These are phyloP conservation scores for Kwoniella sp. DNA, from an alignment of 768 basidiomycete genomes.

Conservation along the genomic window DNA sequence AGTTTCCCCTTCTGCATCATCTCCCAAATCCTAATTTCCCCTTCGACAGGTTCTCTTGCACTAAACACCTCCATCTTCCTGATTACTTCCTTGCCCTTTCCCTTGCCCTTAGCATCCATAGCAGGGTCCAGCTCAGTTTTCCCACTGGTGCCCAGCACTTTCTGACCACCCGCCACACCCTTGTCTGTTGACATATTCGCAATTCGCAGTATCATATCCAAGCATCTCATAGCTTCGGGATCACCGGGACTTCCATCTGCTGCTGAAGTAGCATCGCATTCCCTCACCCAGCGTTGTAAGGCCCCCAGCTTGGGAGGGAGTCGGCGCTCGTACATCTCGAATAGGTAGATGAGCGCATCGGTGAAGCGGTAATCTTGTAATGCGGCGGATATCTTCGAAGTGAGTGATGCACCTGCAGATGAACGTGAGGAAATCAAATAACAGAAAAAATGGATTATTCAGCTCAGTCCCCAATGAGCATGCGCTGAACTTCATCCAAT, in stretches of 20 bases:
- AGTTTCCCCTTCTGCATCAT: slow-evolving; percentile 37
- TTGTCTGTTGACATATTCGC: slow-evolving; percentile 40
- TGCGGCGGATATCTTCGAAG: slow-evolving; percentile 42
- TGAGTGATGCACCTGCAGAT: slow-evolving; percentile 35
- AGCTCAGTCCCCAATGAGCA: no score
- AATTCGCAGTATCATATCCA: slow-evolving; percentile 62
- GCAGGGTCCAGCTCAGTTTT: slow-evolving; percentile 10
- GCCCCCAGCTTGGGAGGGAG: slow-evolving; percentile 62
- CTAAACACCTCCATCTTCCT: slow-evolving; percentile 41
- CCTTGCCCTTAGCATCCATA: slow-evolving; percentile 19
- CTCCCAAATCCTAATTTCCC: slow-evolving; percentile 49
- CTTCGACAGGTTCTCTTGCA: slow-evolving; percentile 34
- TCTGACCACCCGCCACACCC: not conserved
- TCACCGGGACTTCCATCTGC: slow-evolving; percentile 58
- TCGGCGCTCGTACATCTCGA: slow-evolving; percentile 61
- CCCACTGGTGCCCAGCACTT: slow-evolving; percentile 12
- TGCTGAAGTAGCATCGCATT: slow-evolving; percentile 63
- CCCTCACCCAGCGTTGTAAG: slow-evolving; percentile 64
- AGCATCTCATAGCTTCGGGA: slow-evolving; percentile 59
- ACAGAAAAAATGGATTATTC: no score
- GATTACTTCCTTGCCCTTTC: slow-evolving; percentile 25
- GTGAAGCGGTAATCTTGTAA: slow-evolving; percentile 57
- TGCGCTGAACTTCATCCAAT: no score
- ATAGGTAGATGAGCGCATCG: slow-evolving; percentile 63
- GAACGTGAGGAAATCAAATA: not conserved